Evolutionary conservation across 2,329 filamentous ascomycete species (phyloP).

Genomic region (Venturia nashicola): DNA sequence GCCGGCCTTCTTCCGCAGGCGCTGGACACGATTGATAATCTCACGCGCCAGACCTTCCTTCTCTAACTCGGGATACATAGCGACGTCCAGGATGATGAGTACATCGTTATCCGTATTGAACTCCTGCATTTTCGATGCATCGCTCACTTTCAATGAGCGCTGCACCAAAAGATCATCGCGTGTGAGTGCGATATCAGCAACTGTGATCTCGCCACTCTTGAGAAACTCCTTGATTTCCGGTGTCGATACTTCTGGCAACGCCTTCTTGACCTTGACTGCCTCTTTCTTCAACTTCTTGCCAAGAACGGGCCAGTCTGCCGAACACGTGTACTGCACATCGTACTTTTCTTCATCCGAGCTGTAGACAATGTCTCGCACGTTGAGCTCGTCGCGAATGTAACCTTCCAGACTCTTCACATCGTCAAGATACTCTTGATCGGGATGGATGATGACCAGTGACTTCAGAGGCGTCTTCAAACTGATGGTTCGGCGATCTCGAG

Average conservation of each 20-base stretch:
- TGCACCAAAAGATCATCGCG: conserved; percentile 75
- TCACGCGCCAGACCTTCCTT: conserved; percentile 84
- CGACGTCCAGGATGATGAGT: conserved; percentile 77
- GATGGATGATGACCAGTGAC: conserved; percentile 78
- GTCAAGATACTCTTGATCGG: conserved; percentile 68
- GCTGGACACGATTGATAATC: conserved; percentile 85
- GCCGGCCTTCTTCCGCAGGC: conserved; percentile 85
- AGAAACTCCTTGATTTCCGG: conserved; percentile 73
- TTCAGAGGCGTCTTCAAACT: conserved; percentile 86
- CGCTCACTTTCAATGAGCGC: conserved; percentile 63
- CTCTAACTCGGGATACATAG: conserved; percentile 71
- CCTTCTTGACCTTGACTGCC: conserved; percentile 81
- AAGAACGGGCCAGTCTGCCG: conserved; percentile 83
- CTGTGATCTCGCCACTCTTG: conserved; percentile 57
- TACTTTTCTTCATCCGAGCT: conserved; percentile 82
- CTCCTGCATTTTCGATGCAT: conserved; percentile 62
- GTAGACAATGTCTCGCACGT: conserved; percentile 73
- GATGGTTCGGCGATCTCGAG: conserved; percentile 71
- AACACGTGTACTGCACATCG: conserved; percentile 81
- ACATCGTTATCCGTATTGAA: conserved; percentile 83
- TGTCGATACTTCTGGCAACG: conserved; percentile 64
- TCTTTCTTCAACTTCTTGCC: conserved; percentile 98
- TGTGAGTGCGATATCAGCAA: conserved; percentile 75
- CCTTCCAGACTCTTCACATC: conserved; percentile 74
- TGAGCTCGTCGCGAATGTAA: conserved; percentile 90